Evolutionary conservation across 2,329 filamentous ascomycete genomes (phyloP).

Genomic region (Cercospora zeae-maydis): DNA sequence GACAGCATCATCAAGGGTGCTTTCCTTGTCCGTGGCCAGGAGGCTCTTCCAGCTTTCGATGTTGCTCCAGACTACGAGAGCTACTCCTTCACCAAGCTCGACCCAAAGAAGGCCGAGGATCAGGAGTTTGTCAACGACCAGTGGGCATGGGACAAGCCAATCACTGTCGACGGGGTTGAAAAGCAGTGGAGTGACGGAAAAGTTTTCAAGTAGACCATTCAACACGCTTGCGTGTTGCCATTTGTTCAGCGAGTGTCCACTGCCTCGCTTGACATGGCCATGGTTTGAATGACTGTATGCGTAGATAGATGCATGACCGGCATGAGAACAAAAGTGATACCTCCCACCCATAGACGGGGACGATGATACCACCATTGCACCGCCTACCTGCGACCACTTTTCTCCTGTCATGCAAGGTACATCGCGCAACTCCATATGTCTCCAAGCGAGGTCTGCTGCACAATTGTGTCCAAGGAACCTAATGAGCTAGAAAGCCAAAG

Average conservation of each 20-base stretch:
- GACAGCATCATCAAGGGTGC: conserved; percentile 88
- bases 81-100: conserved; percentile 95
- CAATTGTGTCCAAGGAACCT: no score
- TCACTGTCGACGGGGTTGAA: conserved; percentile 70
- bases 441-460: no score
- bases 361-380: background rate
- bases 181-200: conserved; percentile 92
- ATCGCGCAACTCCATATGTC: no score
- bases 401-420: no score
- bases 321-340: conserved; percentile 11
- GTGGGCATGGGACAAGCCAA: conserved; percentile 90
- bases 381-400: background rate
- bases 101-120: conserved; percentile 81
- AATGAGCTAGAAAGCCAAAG: no score
- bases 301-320: conserved; percentile 12
- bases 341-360: conserved; percentile 1
- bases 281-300: conserved; percentile 5
- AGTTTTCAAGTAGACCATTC: conserved; percentile 82
- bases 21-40: conserved; percentile 91
- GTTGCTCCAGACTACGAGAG: conserved; percentile 97
- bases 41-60: conserved; percentile 81
- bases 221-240: background rate
- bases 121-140: conserved; percentile 77
- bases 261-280: background rate
- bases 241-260: background rate